Evolutionary conservation across 805 yeast species (phyloP).

Genomic region (Saturnispora serradocipensis): DNA sequence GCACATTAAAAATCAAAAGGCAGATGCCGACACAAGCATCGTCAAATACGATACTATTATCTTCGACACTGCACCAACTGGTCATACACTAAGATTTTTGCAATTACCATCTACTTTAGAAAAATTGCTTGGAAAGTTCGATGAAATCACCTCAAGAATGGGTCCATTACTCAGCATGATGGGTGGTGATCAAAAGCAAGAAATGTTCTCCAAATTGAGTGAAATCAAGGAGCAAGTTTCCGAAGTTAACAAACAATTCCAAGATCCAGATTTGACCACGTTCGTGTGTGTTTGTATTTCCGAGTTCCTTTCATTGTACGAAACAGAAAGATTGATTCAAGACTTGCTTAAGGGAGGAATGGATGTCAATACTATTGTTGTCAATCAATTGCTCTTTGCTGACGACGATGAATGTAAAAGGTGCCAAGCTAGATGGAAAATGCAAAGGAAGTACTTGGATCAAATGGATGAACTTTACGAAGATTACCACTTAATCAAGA

Average conservation of each 20-base stretch:
- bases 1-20: constrained; percentile 73
- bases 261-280: constrained; percentile 92
- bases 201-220: constrained; percentile 67
- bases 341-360: constrained; percentile 89
- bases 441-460: constrained; percentile 91
- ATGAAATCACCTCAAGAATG: constrained; percentile 73
- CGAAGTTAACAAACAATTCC: constrained; percentile 90
- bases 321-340: constrained; percentile 96
- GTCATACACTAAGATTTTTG: constrained; percentile 91
- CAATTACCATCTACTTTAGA: constrained; percentile 91
- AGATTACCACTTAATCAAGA: constrained; percentile 91
- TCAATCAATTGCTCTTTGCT: constrained; percentile 89
- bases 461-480: constrained; percentile 95
- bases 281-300: constrained; percentile 96
- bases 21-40: constrained; percentile 19
- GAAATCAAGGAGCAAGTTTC: constrained; percentile 73
- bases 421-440: constrained; percentile 86
- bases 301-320: constrained; percentile 91
- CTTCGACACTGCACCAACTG: constrained; percentile 99
- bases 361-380: constrained; percentile 95
- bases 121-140: constrained; percentile 76
- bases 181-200: constrained; percentile 51
- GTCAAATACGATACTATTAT: constrained; percentile 76
- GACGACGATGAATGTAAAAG: constrained; percentile 75
- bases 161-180: constrained; percentile 90